Evolutionary conservation across 1,284 basidiomycete species (phyloP), one percentile per base, ranked within the genome.

Genomic region (Porphyrellus sp.): DNA sequence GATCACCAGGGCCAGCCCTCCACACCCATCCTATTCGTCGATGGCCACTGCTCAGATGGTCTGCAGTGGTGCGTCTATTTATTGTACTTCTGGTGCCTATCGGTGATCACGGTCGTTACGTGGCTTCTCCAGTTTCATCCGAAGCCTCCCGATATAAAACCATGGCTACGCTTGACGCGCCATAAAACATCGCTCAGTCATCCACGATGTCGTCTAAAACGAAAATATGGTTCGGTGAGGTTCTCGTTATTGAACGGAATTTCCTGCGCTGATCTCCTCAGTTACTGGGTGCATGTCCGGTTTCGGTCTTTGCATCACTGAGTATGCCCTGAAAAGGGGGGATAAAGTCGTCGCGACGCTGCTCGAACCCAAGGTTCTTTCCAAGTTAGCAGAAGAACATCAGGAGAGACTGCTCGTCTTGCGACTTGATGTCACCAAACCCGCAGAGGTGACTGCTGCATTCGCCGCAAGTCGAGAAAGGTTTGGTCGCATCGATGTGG

Each of bases 401-500:
- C 53, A 65, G 1, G 49, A 58, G 0, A 59, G 57, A 16, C 70
- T 78, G 8, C 62, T 77, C 1, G 63, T 73, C 23, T 53, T 74
- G 20, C 61, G 60, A 40, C 58, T 77, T 7, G 77, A 78, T 53
- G 72, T 77, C 42, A 72, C 65, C 16, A 53, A 65, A 5, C 54
- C 56, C 3, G 34, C 21, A 3, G 57, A 60, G 4, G 67, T 77
- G 49, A 51, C 20, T 2, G 56, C 49, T 0, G 74, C 70, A 0
- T 77, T 78, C 37, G 51, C 59, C 5, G 55, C 58, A 6, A 62
- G 66, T 4, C 59, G 59, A 40, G 60, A 59, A 11, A 52, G 35
- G 13, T 76, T 76, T 51, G 76, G 75, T 13, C 61, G 70, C 13
- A 50, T 77, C 42, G 73, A 77, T 49, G 65, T 76, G n/a, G 74